Evolutionary conservation across 2,329 filamentous ascomycete genomes (phyloP), one percentile per base, ranked within the genome.

Genomic region (Neurospora sp.): DNA sequence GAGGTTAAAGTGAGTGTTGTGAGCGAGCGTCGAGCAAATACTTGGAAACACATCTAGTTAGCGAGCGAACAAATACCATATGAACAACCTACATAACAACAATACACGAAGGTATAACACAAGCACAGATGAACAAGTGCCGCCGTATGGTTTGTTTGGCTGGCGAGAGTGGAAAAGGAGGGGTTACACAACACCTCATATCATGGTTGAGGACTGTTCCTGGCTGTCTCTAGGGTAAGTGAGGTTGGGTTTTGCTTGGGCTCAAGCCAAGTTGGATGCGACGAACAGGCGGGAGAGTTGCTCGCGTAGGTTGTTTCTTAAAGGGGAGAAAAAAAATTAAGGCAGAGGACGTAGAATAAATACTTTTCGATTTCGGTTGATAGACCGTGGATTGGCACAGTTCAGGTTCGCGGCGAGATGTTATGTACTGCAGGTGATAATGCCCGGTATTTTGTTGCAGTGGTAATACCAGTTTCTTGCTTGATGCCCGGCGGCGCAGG

Each of bases 1-100:
- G 87, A 90, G 88, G 88, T 90, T 90, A 89, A 90, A 90, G 88
- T 88, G 83, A 88, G 84, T 83, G 82, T 85, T 79, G 83, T 83
- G 82, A 74, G 81, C 82, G 81, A 82, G 87, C 86, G 88, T 90
- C 83, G 88, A 90, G 88, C 83, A 83, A 83, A 84, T 82, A 79
- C 81, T 80, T 78, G 71, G 69, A 71, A 69, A 68, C 73, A 72
- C 43, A 41, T 74, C 73, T 76, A 76, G 72, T 76, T 77, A 76
- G 72, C 74, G 75, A 69, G 68, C 57, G 67, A 70, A n/a, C 36
- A 67, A 67, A 68, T 67, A 66, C 46, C 43, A 62, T 33, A 62
- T 62, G 52, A 36, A 62, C 23, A 62, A 52, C 43, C 10, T 52
- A 52, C 19, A 28, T 52, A 52, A 52, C 43, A 46, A 46, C n/a